A percentile compares a stretch with the other conserved stretches of the same genome.
phyloP scores from a whole-genome alignment of 345 rosid genomes.

The Erucastrum elatum region DNA sequence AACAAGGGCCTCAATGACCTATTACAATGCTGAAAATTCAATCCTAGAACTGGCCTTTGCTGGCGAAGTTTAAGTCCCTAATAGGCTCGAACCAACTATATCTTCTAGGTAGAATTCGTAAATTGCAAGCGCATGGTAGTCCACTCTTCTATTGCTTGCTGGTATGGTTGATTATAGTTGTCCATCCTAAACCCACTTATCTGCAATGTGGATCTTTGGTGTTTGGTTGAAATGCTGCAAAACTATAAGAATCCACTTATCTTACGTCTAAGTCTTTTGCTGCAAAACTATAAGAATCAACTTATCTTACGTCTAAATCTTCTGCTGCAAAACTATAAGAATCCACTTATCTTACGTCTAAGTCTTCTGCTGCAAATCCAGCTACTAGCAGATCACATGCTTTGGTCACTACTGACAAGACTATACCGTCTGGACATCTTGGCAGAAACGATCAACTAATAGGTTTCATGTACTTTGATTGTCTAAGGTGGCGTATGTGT shows the following conservation, averaged over 20 bases:
- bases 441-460: constrained; percentile 9
- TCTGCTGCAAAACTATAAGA: too few species aligned
- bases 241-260: constrained; percentile 7
- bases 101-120: constrained; percentile 7
- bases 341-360: too few species aligned
- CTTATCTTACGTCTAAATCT: too few species aligned
- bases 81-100: constrained; percentile 13
- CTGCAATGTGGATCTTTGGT: neutral
- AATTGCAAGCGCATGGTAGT: constrained; percentile 15
- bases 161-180: too few species aligned
- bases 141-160: neutral
- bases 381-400: constrained; percentile 10
- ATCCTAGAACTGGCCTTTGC: neutral
- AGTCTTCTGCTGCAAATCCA: constrained; percentile 2
- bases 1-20: neutral
- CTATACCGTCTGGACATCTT: neutral
- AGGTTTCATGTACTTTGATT: constrained; percentile 23
- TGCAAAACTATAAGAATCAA: too few species aligned
- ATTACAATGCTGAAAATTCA: constrained; percentile 16
- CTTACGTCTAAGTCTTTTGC: too few species aligned
- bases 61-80: neutral
- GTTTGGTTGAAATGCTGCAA: constrained; percentile 2
- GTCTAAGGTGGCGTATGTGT: constrained; percentile 86
- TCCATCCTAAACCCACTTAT: neutral
- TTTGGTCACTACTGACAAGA: constrained; percentile 11